Evolutionary conservation across 2,329 filamentous ascomycete species (phyloP), one percentile per base, ranked within the genome.

Genomic region (Alternaria gaisen): DNA sequence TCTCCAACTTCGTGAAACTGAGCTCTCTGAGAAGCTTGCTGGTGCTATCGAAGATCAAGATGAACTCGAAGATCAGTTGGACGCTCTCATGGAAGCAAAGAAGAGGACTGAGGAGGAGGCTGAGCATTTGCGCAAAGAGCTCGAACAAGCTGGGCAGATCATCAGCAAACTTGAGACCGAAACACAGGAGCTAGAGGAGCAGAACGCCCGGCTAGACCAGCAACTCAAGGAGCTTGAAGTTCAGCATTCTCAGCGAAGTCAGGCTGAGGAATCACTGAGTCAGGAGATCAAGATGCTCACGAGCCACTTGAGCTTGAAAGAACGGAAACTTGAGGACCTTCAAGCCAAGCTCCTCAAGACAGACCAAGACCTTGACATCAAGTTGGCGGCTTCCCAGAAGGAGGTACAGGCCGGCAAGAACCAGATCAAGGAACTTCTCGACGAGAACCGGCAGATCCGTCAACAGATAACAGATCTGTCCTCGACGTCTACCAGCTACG

Each of bases 41-140:
- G 94, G 92, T 40, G 94, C 94, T 30, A 88, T 98, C 61, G 91
- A 97, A 22, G 96, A 99, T 70, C 94, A 98, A 76, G 94, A 98
- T 75, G 90, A 90, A 55, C 86, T 99, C 1, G 95, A 99, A 78
- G 93, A 97, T 65, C 93, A 99, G 76, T 84, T 99, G 2, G 95
- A 99, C 75, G 90, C 90, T 60, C 84, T 99, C 4, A 87, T 99
- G 66, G 89, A 90, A 50, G 93, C 93, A 10, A 97, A 97, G 80
- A 97, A 94, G 79, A 90, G 88, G 55, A 91, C 92, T 0, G 94
- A 97, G 74, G 88, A 93, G 22, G 91, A 97, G 65, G 88, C 94
- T 5, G 91, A 95, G 63, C 85, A 88, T 58, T 91, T 89, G 72
- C 88, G 93, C 32, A 85, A 86, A 3, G 93, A 99, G 73, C 86